These are phyloP conservation scores for Mychonastes homosphaera DNA, from an alignment of 139 green algal species.

Conservation along the genomic window DNA sequence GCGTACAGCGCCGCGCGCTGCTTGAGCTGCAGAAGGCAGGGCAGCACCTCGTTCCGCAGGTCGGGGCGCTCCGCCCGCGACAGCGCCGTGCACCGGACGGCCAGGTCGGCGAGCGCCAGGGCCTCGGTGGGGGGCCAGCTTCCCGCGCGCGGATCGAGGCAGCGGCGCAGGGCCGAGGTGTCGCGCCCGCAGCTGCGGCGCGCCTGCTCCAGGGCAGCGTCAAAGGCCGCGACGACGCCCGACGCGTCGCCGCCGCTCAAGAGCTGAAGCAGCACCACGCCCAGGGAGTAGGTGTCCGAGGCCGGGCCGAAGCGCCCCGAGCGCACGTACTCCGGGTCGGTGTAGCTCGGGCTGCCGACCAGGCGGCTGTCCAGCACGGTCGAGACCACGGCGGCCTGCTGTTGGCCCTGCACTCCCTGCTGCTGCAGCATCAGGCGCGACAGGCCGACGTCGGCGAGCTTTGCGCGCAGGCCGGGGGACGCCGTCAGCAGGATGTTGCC, in stretches of 20 bases:
- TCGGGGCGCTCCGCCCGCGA: slow-evolving; percentile 19
- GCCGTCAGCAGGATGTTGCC: slow-evolving; percentile 1
- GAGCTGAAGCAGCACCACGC: slow-evolving; percentile 33
- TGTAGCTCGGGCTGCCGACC: slow-evolving; percentile 43
- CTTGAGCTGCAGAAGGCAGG: slow-evolving; percentile 26
- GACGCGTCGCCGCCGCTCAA: slow-evolving; percentile 16
- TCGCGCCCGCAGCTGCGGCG: slow-evolving; percentile 5
- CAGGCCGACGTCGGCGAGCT: slow-evolving; percentile 40
- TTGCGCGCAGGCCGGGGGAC: neutral
- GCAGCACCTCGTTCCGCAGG: slow-evolving; percentile 26
- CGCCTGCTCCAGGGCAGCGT: slow-evolving; percentile 13
- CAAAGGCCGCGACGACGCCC: slow-evolving; percentile 17
- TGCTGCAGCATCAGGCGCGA: slow-evolving; percentile 15
- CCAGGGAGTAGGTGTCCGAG: slow-evolving; percentile 42
- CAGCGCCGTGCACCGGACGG: slow-evolving; percentile 26
- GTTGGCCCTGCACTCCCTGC: neutral
- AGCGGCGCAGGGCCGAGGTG: slow-evolving; percentile 11
- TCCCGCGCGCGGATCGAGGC: slow-evolving; percentile 25
- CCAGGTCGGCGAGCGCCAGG: slow-evolving; percentile 28
- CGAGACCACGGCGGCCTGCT: neutral
- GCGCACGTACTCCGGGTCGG: slow-evolving; percentile 51
- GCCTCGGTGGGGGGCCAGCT: slow-evolving; percentile 32
- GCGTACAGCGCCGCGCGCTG: slow-evolving; percentile 26
- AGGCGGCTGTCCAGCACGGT: slow-evolving; percentile 28
- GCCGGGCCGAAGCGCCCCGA: slow-evolving; percentile 32